These are phyloP conservation scores for Phytophthora syringae DNA, from an alignment of 352 stramenopile genomes.

Conservation along the genomic window DNA sequence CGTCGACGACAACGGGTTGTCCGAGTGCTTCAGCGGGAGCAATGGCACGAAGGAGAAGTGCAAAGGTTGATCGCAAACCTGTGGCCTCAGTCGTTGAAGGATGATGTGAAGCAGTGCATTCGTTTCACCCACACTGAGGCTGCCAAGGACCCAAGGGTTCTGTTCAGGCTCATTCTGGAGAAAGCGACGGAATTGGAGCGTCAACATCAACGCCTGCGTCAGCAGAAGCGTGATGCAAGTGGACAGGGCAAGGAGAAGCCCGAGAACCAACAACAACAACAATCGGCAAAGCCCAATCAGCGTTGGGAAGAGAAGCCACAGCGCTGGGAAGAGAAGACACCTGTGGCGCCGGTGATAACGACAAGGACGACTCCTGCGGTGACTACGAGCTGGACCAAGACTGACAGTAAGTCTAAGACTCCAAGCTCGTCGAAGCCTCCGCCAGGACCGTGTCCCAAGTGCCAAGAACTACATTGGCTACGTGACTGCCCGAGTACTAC, in stretches of 20 bases:
- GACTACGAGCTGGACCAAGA: not conserved
- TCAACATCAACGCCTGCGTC: conserved; percentile 3
- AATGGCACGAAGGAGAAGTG: conserved; percentile 5
- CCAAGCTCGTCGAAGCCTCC: not conserved
- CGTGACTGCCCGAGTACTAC: not conserved
- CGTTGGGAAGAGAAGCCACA: not conserved
- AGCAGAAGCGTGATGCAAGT: conserved; percentile 1
- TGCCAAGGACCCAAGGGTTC: not conserved
- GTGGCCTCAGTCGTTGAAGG: not conserved
- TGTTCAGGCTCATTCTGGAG: conserved; percentile 14
- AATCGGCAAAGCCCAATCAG: not conserved
- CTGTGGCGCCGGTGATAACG: not conserved
- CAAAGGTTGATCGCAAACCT: conserved; percentile 10
- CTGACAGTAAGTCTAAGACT: not conserved
- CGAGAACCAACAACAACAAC: not conserved
- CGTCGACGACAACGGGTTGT: not conserved
- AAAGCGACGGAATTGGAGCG: conserved; percentile 8
- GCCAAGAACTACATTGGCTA: conserved; percentile 14
- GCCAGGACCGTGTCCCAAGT: conserved; percentile 13
- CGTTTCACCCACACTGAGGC: not conserved
- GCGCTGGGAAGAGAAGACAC: not conserved
- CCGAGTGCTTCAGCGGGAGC: conserved; percentile 3
- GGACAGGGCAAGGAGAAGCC: not conserved
- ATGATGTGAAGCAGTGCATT: not conserved
- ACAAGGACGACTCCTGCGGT: not conserved